Base-by-base conservation (phyloP, 257 asterid genomes). In the Jacaranda mimosifolia region DNA sequence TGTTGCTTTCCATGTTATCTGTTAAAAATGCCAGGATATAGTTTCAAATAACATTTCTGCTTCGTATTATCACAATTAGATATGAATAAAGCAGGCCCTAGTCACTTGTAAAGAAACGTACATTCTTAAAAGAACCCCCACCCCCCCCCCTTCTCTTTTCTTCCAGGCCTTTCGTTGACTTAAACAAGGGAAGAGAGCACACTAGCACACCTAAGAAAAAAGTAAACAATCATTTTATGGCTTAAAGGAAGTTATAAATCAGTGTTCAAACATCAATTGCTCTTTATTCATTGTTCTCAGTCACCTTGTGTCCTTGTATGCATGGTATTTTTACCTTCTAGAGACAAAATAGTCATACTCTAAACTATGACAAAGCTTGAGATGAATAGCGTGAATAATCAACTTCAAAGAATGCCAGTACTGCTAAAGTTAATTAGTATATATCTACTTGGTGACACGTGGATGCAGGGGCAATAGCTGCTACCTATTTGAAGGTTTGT, bases 381-480 rank as follows among this genome's bases (percentile, higher is more conserved):
- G 74, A 5, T 13, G n/a, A 21, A 68, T 12, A 18, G 18, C 7
- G 13, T 42, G 4, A 49, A 11, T 7, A 9, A 64, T n/a, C 35
- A 39, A 35, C 53, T 40, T 38, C 52, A 39, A 38, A 14, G 8
- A 26, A 64, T 42, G 19, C 26, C 32, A 63, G 32, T 5, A 14
- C 5, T 5, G 36, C 52, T 21, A 62, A 11, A 35, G 18, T 13
- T 18, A 45, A 66, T 9, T 7, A 15, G 12, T 2, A 1, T 64
- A 39, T 42, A 17, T n/a, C 14, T 39, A 11, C 52, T 55, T 52
- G 14, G 48, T n/a, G 19, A 26, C 21, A 68, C 38, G 7, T 3
- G 48, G 68, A 36, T 19, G 68, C 40, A 18, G 62, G 18, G 43
- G 57, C 58, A 42, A 72, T 59, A 43, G 35, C 69, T 63, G 72